Conservation (phyloP, 2,329 filamentous ascomycete species). For the Botrytis paeoniae region DNA sequence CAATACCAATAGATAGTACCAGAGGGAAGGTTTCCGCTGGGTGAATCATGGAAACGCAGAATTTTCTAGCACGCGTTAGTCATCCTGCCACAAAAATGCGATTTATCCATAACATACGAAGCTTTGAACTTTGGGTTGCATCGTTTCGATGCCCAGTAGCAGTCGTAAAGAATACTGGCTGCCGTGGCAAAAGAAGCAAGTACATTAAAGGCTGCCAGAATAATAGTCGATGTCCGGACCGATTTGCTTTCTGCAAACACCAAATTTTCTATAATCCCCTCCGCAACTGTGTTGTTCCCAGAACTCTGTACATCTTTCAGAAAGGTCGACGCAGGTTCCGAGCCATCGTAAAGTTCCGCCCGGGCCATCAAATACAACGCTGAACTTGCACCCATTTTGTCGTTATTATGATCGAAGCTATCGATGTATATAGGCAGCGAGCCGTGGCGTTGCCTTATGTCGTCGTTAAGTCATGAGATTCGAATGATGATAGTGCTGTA, state of each 20-base stretch:
- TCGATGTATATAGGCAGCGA: constrained; percentile 32
- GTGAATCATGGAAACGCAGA: constrained; percentile 37
- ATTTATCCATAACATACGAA: constrained; percentile 43
- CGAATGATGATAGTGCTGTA: constrained; percentile 20
- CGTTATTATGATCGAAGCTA: constrained; percentile 21
- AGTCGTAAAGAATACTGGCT: constrained; percentile 55
- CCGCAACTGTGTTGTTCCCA: constrained; percentile 21
- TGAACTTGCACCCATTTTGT: constrained; percentile 29
- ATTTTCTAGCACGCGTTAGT: constrained; percentile 33
- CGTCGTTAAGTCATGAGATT: constrained; percentile 38
- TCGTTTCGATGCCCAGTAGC: constrained; percentile 37
- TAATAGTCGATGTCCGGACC: constrained; percentile 58
- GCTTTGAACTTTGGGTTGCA: constrained; percentile 37
- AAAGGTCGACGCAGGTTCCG: constrained; percentile 19
- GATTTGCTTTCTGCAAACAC: constrained; percentile 46
- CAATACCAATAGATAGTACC: constrained; percentile 54
- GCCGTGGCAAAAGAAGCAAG: constrained; percentile 56
- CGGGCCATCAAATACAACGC: constrained; percentile 31
- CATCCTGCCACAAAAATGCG: constrained; percentile 35
- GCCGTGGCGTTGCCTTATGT: constrained; percentile 34
- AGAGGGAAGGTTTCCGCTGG: constrained; percentile 49
- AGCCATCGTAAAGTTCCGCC: constrained; percentile 10
- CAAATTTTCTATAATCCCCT: constrained; percentile 33
- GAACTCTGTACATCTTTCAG: constrained; percentile 19
- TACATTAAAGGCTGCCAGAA: constrained; percentile 60